Base-by-base conservation (phyloP, 192 early-diverging fungal species). In the Cladochytrium replicatum region DNA sequence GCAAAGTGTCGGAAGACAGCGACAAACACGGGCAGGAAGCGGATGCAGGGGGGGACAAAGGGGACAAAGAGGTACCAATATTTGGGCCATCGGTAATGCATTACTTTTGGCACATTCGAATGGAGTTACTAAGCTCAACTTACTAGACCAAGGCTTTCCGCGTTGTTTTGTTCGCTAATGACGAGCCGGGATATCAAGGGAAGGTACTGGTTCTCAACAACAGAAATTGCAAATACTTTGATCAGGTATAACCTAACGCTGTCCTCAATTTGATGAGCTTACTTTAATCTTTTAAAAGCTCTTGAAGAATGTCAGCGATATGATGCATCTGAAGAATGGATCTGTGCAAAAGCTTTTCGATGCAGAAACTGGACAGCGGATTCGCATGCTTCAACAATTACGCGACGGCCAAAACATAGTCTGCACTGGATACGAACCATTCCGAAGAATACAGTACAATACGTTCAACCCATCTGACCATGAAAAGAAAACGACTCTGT, bases 151-250 rank as follows among this genome's bases (percentile, higher is more conserved):
- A 76, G 42, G 74, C 67, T 30, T 76, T 55, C 53, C 52, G 57
- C 47, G 54, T 76, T n/a, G 55, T 51, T 17, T 66, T 70, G 0
- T 76, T 64, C 54, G 32, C 48, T 31, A 76, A 76, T 45, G 74
- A 69, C 45, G 66, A 71, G 26, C 34, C 30, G 6, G 55, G 59
- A n/a, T 19, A 17, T 17, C 34, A 46, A 34, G 62, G 65, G n/a
- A 50, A 53, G 1, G 67, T 53, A 23, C 40, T 73, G 13, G 50
- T 73, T 7, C 50, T 76, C 29, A 76, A 76, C 51, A 67, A 69
- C 37, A 31, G 74, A 17, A 76, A 69, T 57, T 76, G 74, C 60
- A 62, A 62, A 37, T 63, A 57, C 8, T 76, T 54, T 37, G 74
- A 76, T 19, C 69, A 73, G 45, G 71, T 69, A 52, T 40, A 11